Evolutionary conservation across 1,139 yeast species (phyloP), one percentile per base, ranked within the genome.

Genomic region (Blastobotrys persicus): DNA sequence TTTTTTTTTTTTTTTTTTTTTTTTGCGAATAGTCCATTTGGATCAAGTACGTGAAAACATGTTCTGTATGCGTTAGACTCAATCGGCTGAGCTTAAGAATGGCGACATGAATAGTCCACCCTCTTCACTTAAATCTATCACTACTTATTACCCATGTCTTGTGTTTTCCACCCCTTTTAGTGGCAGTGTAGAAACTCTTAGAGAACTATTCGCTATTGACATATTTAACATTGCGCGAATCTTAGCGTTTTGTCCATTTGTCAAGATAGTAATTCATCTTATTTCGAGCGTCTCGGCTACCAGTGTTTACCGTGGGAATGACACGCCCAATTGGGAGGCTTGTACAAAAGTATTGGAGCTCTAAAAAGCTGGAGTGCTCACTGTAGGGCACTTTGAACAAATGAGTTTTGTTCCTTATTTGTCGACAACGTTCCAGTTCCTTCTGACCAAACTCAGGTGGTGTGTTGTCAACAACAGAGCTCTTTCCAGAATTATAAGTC

Each of bases 341-440:
- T 1, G 76, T 70, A 32, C 83, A 78, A 61, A 91, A 87, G 54
- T 77, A 75, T 6, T 83, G 74, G 45, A 92, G 72, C 61, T 92
- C 98, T 42, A 86, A 71, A 61, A 82, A 91, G 46, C 95, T 87
- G 12, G 96, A 88, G 68, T 92, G 98, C 63, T 92, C 98, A 60
- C 95, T 85, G 62, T 92, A 92, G 0, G 98, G 98, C 0, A 91
- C 76, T 32, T 80, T 69, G 59, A 82, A 82, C 1, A 81, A 70
- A 47, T 83, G 76, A 53, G 71, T 57, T 32, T 43, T 50, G 31
- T 60, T 58, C 32, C 54, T 47, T 4, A 59, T 46, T 16, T 64
- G 70, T 38, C 74, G 75, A 43, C 53, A 48, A 31, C 49, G 51
- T 40, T 56, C 53, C 41, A 74, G 59, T 47, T 62, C 57, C 2